Percentiles rank a stretch among this genome's conserved stretches.
phyloP scores from a whole-genome alignment of 176 grass and related monocot genomes.

The Oryza punctata region DNA sequence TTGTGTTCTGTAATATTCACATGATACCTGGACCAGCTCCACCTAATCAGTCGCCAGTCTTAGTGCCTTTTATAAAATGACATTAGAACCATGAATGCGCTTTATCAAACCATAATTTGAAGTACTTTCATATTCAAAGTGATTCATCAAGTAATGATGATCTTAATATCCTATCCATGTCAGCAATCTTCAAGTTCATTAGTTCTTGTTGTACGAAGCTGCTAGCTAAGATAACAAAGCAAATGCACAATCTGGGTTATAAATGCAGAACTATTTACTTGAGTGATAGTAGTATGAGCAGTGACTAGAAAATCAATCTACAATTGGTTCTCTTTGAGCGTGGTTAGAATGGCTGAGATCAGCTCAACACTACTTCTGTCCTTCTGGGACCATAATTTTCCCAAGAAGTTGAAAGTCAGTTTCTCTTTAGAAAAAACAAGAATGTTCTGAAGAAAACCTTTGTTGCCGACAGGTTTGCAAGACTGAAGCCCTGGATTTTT shows the following conservation, averaged over 20 bases:
- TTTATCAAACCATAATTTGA: constrained; percentile 13
- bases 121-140: not conserved
- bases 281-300: not conserved
- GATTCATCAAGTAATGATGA: not conserved
- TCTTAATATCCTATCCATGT: not conserved
- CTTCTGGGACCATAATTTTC: not conserved
- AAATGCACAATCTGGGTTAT: not conserved
- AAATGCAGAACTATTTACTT: constrained; percentile 3
- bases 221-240: not conserved
- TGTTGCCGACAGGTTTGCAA: constrained; percentile 33
- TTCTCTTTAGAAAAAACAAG: not conserved
- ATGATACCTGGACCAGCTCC: not conserved
- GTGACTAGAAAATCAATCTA: not conserved
- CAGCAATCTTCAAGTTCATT: not conserved
- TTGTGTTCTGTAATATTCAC: not conserved
- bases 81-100: not conserved
- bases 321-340: not conserved
- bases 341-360: not conserved
- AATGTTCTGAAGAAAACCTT: constrained; percentile 11
- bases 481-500: constrained; percentile 12
- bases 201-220: not conserved
- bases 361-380: not conserved
- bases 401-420: not conserved
- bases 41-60: not conserved
- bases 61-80: not conserved